Evolutionary conservation across 179 eudicot species (phyloP), one percentile per base, ranked within the genome.

Genomic region (Beta corolliflora): DNA sequence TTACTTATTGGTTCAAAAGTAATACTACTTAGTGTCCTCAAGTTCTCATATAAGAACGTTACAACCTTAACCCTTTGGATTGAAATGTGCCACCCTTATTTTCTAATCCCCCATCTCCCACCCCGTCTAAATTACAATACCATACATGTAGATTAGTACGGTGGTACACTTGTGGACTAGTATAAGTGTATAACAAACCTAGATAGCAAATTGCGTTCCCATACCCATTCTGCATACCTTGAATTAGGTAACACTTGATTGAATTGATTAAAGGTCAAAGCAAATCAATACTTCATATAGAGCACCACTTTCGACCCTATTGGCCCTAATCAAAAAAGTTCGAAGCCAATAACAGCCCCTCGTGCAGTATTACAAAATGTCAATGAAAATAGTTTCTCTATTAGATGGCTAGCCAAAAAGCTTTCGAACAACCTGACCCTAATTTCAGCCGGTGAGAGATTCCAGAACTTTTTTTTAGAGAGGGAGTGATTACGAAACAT

Each of bases 341-440:
- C 19, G 67, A 14, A 58, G 19, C 60, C 52, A 59, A 59, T 48
- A 78, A 21, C 56, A 53, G 4, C 67, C 36, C 14, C 71, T 67
- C 21, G 36, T 31, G 48, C 71, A 72, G 79, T 36, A 53, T 21
- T 18, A 45, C 46, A 64, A 79, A 5, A 61, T 48, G 48, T 66
- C 18, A 54, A 87, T 65, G 64, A 41, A 66, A 71, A 9, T 25
- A 65, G 74, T 6, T 72, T 44, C n/a, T 75, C 15, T 50, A 52
- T 52, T 31, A 45, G n/a, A 31, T 44, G 71, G 59, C 67, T 55
- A 56, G 66, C 21, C 55, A 72, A 73, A 73, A 14, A 73, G 31
- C 29, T 73, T 69, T 63, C 29, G 50, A 53, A 58, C 63, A 66
- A 70, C 54, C 67, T 36, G 44, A 78, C 52, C 61, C 68, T 67